A percentile compares a stretch with the other conserved stretches of the same genome.
Conservation (phyloP, 1,284 basidiomycete genomes). For the Thelephora terrestris region DNA sequence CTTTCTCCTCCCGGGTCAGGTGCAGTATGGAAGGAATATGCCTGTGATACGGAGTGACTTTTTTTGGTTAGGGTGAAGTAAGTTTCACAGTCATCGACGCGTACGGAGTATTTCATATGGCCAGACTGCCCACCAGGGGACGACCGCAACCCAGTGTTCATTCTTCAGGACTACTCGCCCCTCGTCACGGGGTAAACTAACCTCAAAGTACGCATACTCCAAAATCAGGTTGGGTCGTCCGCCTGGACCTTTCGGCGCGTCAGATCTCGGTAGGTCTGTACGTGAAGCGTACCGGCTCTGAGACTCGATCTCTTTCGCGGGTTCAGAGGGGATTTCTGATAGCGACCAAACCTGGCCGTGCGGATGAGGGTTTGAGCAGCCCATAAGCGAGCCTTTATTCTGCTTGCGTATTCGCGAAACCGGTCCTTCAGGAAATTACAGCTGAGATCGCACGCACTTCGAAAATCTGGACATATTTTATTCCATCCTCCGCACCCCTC, state of each 20-base stretch:
- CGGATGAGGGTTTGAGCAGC: conserved; percentile 92
- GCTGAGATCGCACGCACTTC: conserved; percentile 40
- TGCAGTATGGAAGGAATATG: conserved; percentile 66
- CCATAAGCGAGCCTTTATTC: conserved; percentile 96
- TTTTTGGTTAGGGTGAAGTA: conserved; percentile 3
- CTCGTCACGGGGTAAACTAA: conserved; percentile 30
- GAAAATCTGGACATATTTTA: conserved; percentile 83
- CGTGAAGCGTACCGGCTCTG: conserved; percentile 45
- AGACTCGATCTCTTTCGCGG: conserved; percentile 53
- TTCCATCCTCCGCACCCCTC: conserved; percentile 54
- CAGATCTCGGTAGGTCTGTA: conserved; percentile 24
- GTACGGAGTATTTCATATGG: conserved; percentile 81
- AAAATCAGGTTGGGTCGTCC: conserved; percentile 71
- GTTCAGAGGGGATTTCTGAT: conserved; percentile 64
- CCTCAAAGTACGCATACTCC: conserved; percentile 75
- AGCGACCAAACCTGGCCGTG: conserved; percentile 91
- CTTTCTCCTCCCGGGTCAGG: conserved; percentile 51
- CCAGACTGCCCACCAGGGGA: conserved; percentile 97
- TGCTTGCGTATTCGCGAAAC: conserved; percentile 21
- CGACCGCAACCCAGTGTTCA: conserved; percentile 77
- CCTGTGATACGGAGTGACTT: conserved; percentile 46
- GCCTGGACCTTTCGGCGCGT: conserved; percentile 47
- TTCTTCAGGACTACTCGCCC: conserved; percentile 69
- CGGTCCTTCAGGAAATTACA: neutral
- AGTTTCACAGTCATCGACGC: conserved; percentile 14